These are phyloP conservation scores for Omphalea diandra DNA, from an alignment of 441 rosid genomes.

Conservation along the genomic window DNA sequence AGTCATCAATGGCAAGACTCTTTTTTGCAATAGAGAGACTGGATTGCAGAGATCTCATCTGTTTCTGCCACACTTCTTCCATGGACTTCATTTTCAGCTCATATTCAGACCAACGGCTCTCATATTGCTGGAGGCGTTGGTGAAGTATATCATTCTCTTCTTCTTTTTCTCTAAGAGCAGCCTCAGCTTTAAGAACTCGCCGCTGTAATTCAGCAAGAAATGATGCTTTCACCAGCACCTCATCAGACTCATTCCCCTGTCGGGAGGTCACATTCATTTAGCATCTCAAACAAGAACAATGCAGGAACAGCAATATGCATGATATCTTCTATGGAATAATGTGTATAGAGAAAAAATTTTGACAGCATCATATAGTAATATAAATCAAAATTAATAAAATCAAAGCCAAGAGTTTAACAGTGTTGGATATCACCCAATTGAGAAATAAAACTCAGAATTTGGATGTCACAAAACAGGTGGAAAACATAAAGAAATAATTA, in stretches of 20 bases:
- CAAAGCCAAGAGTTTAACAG: not conserved
- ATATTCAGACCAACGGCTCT: slow-evolving; percentile 95
- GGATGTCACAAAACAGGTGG: not conserved
- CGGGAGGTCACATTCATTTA: slow-evolving; percentile 11
- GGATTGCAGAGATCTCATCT: slow-evolving; percentile 96
- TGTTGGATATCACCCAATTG: not conserved
- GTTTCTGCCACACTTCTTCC: slow-evolving; percentile 99
- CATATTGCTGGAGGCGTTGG: slow-evolving; percentile 91
- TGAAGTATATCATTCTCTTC: slow-evolving; percentile 95
- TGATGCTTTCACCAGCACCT: slow-evolving; percentile 86
- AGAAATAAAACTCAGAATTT: not conserved
- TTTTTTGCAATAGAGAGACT: slow-evolving; percentile 97
- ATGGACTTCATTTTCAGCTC: slow-evolving; percentile 98
- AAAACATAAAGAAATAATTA: not conserved
- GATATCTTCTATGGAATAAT: not conserved
- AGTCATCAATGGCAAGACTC: slow-evolving; percentile 87
- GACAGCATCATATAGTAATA: no score
- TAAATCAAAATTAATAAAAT: no score
- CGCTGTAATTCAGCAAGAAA: slow-evolving; percentile 91
- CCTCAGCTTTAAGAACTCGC: slow-evolving; percentile 89
- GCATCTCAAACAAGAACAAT: not conserved
- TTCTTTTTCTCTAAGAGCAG: slow-evolving; percentile 82
- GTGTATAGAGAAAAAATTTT: no score
- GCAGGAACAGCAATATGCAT: not conserved
- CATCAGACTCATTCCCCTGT: slow-evolving; percentile 72